These are phyloP conservation scores for Ganoderma lingzhi DNA, from an alignment of 1,284 basidiomycete genomes.

Conservation along the genomic window DNA sequence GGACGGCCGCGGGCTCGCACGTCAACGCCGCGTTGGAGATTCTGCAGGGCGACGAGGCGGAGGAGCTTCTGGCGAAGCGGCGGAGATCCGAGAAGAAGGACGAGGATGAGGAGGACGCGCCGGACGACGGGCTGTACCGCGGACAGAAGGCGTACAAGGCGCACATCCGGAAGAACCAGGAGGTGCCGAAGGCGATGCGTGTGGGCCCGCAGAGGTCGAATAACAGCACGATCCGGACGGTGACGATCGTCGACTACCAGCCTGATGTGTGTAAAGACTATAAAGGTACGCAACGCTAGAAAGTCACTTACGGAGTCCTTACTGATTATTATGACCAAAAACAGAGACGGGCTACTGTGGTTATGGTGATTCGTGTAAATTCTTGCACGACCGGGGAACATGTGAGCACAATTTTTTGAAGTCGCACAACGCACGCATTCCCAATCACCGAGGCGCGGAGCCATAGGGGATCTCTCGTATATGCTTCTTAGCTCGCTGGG, in stretches of 20 bases:
- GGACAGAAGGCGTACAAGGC: conserved; percentile 86
- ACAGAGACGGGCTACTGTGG: conserved; percentile 98
- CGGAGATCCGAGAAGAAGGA: conserved; percentile 49
- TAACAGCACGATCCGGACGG: conserved; percentile 89
- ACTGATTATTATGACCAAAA: neutral
- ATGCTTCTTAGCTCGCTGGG: neutral
- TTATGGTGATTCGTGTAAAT: conserved; percentile 99
- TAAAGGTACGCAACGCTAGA: conserved; percentile 72
- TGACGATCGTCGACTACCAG: conserved; percentile 97
- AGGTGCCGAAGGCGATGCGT: conserved; percentile 89
- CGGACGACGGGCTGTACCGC: conserved; percentile 89
- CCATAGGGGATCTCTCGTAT: neutral
- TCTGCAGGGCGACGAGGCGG: conserved; percentile 80
- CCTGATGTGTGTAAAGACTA: conserved; percentile 99
- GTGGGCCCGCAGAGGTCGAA: conserved; percentile 85
- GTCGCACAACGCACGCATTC: neutral
- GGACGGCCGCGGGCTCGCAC: conserved; percentile 78
- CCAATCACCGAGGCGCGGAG: neutral
- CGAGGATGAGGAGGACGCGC: conserved; percentile 63
- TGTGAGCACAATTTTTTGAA: conserved; percentile 58
- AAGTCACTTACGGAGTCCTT: neutral
- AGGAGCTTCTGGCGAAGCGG: conserved; percentile 74
- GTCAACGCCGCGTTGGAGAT: conserved; percentile 75
- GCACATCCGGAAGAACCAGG: conserved; percentile 84
- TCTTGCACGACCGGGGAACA: conserved; percentile 88